Conservation (phyloP, 2,329 filamentous ascomycete species). For the Cladosporium colombiae region DNA sequence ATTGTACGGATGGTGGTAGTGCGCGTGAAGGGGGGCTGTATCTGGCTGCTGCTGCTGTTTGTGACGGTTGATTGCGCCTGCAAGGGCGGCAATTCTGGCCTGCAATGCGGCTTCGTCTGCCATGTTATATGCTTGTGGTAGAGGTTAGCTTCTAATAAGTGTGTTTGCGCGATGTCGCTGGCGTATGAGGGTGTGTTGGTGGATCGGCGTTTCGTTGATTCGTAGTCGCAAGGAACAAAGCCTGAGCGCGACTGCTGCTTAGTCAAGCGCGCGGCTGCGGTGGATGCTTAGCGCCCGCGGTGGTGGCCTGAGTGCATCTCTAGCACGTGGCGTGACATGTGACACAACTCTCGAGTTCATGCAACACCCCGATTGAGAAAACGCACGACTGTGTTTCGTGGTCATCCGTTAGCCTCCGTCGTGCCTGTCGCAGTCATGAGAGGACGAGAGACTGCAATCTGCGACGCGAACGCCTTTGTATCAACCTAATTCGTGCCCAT, state of each 20-base stretch:
- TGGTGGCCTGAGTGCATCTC: neutral
- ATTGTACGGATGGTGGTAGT: slow-evolving; percentile 11
- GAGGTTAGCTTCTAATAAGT: neutral
- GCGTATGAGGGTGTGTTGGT: neutral
- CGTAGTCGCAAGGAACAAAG: slow-evolving; percentile 1
- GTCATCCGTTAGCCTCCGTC: slow-evolving; percentile 9
- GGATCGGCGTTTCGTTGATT: neutral
- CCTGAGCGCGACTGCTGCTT: neutral
- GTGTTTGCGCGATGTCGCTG: neutral
- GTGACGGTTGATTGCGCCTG: slow-evolving; percentile 35
- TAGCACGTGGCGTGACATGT: neutral
- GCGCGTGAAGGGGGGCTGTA: neutral
- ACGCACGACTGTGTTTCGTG: neutral
- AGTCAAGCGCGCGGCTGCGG: neutral
- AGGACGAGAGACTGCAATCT: neutral
- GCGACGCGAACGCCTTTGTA: neutral
- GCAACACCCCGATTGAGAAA: neutral
- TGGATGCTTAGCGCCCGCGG: neutral
- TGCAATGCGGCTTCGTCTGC: slow-evolving; percentile 33
- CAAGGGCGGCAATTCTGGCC: slow-evolving; percentile 34
- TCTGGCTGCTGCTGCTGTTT: slow-evolving; percentile 30
- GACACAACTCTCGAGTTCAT: neutral
- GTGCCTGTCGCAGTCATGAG: neutral
- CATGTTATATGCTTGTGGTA: slow-evolving; percentile 26
- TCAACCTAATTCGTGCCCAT: neutral